These are phyloP conservation scores for Alternaria incomplexa DNA, from an alignment of 2,329 filamentous ascomycete genomes.

Conservation along the genomic window DNA sequence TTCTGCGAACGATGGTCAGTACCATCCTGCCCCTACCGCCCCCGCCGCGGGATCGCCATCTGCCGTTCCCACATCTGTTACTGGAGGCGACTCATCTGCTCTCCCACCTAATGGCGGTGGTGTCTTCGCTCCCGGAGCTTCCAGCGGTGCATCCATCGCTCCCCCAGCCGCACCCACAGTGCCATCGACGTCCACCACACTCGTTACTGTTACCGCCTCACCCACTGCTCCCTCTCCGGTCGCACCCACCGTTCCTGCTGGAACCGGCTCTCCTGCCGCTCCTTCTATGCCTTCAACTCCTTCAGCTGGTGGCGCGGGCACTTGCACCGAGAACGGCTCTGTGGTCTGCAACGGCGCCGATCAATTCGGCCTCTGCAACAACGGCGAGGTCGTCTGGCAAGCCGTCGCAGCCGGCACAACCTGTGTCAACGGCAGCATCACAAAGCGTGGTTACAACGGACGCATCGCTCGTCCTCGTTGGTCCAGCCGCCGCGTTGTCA, in stretches of 20 bases:
- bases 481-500: slow-evolving; percentile 4
- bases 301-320: slow-evolving; percentile 19
- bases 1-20: slow-evolving; percentile 7
- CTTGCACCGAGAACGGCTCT: slow-evolving; percentile 44
- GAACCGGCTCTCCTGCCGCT: slow-evolving; percentile 16
- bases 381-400: slow-evolving; percentile 50
- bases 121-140: slow-evolving; percentile 40
- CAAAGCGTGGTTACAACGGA: slow-evolving; percentile 40
- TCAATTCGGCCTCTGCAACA: slow-evolving; percentile 53
- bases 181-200: slow-evolving; percentile 36
- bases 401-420: slow-evolving; percentile 53
- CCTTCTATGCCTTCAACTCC: slow-evolving; percentile 16
- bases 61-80: slow-evolving; percentile 1
- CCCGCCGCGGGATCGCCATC: not conserved
- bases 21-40: slow-evolving; percentile 9
- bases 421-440: slow-evolving; percentile 51
- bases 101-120: slow-evolving; percentile 32
- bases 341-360: slow-evolving; percentile 49
- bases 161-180: slow-evolving; percentile 13
- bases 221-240: slow-evolving; percentile 21
- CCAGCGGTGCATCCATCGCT: slow-evolving; percentile 14
- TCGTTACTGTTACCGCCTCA: slow-evolving; percentile 35
- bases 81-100: slow-evolving; percentile 12
- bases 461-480: slow-evolving; percentile 36
- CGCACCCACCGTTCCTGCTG: slow-evolving; percentile 17